Evolutionary conservation across 148 eudicot species (phyloP), one percentile per base, ranked within the genome.

Genomic region (Chenopodium album): DNA sequence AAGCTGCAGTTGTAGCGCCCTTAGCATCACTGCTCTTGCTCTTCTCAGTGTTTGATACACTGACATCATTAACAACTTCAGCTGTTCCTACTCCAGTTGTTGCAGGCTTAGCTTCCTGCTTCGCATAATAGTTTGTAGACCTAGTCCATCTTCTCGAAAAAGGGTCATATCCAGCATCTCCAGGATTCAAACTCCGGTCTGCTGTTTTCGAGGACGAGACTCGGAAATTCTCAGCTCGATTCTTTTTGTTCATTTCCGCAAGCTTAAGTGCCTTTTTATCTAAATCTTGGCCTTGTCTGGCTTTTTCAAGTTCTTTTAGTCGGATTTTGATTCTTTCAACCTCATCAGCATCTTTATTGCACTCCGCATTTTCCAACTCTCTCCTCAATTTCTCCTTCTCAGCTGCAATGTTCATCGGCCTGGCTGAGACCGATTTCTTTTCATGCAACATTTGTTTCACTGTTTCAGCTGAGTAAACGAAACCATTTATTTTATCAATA

Each of bases 81-180:
- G 78, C 67, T 34, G 22, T 76, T 56, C 9, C 82, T 32, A 31
- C 87, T 11, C 64, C 7, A 37, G 44, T 87, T 2, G 75, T 82
- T 5, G 70, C 87, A 37, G 75, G 87, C 68, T 56, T 92, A 63
- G 79, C 91, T 78, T 80, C 81, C 28, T 81, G 29, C 76, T 90
- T 90, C 16, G 92, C 85, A 69, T 87, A 94, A 79, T 94, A 94
- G 85, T 94, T 94, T 78, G 86, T 90, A 0, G 98, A 93, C 82
- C 97, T 78, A 31, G 98, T 95, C 98, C 98, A 95, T 78, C 98
- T 89, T 81, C 98, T 89, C 3, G 98, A 95, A 74, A 95, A 95
- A 0, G 98, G 98, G 70, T 95, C 98, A 46, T 95, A 95, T 19
- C 97, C 98, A 2, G 96, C 97, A 73, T 95, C 94, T 7, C 98